These are phyloP conservation scores for Aspergillus sp. DNA, from an alignment of 2,329 filamentous ascomycete species.

Conservation along the genomic window DNA sequence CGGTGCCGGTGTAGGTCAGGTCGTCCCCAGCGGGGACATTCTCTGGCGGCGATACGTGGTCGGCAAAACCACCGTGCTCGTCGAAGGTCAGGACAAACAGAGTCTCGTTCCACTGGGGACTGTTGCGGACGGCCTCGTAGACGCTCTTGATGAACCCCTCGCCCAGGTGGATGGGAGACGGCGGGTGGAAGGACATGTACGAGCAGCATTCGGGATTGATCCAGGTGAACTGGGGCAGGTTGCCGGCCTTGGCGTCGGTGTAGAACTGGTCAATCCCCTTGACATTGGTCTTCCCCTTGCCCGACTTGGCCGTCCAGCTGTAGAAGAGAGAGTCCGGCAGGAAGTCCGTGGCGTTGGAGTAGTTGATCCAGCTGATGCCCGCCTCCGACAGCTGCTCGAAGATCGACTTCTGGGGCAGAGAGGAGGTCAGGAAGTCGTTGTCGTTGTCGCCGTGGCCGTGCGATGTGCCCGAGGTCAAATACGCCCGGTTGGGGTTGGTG, in stretches of 20 bases:
- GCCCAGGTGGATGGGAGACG: slow-evolving; percentile 37
- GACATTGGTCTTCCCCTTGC: slow-evolving; percentile 27
- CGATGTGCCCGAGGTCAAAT: slow-evolving; percentile 34
- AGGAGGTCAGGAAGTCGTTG: slow-evolving; percentile 24
- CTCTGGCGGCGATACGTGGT: slow-evolving; percentile 39
- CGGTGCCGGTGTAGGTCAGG: slow-evolving; percentile 25
- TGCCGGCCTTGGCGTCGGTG: slow-evolving; percentile 37
- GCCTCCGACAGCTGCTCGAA: slow-evolving; percentile 36
- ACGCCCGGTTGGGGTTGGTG: slow-evolving; percentile 32
- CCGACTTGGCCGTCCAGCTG: slow-evolving; percentile 33
- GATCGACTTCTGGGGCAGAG: slow-evolving; percentile 31
- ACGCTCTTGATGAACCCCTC: slow-evolving; percentile 41
- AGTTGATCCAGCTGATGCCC: slow-evolving; percentile 41
- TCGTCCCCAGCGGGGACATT: slow-evolving; percentile 32
- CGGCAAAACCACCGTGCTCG: slow-evolving; percentile 42
- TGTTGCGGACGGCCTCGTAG: slow-evolving; percentile 38
- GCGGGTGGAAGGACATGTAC: slow-evolving; percentile 42
- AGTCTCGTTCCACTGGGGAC: slow-evolving; percentile 41
- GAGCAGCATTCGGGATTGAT: slow-evolving; percentile 46
- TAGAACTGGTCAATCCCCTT: slow-evolving; percentile 37
- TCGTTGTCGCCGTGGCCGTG: slow-evolving; percentile 34
- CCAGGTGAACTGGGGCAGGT: slow-evolving; percentile 40
- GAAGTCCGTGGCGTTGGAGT: slow-evolving; percentile 38
- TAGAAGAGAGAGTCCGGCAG: slow-evolving; percentile 40
- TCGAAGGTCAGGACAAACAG: slow-evolving; percentile 43